These are phyloP conservation scores for Pichia rugopelliculosa DNA, from an alignment of 805 yeast genomes.

Conservation along the genomic window DNA sequence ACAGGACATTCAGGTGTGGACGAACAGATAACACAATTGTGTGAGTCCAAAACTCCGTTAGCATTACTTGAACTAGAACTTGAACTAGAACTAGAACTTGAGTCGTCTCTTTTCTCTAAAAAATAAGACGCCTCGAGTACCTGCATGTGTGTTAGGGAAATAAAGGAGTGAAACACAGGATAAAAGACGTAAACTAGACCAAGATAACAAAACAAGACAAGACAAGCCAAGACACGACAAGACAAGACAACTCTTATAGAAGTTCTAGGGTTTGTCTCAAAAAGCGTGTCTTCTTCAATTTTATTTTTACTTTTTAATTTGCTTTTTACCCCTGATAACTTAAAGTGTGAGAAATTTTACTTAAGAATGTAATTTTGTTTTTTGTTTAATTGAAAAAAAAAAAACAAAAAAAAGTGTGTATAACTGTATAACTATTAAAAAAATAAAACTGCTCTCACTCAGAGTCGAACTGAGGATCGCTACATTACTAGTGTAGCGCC, in stretches of 20 bases:
- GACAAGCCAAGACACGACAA: no score
- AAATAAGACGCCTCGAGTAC: background rate
- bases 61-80: background rate
- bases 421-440: background rate
- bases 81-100: background rate
- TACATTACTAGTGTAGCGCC: slow-evolving; percentile 18
- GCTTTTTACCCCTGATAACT: no score
- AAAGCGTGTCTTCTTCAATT: no score
- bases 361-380: no score
- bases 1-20: slow-evolving; percentile 42
- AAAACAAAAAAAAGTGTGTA: background rate
- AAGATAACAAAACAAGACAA: no score
- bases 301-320: no score
- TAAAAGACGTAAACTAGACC: background rate
- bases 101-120: background rate
- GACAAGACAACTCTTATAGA: no score
- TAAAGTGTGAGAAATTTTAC: no score
- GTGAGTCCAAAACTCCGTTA: background rate
- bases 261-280: no score
- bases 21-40: slow-evolving; percentile 27
- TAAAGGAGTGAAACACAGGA: background rate
- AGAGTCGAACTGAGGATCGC: slow-evolving; percentile 18
- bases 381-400: background rate
- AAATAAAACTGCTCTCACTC: slow-evolving; percentile 15
- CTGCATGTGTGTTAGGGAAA: background rate